Conservation (phyloP, 345 rosid species). For the Laguncularia racemosa region DNA sequence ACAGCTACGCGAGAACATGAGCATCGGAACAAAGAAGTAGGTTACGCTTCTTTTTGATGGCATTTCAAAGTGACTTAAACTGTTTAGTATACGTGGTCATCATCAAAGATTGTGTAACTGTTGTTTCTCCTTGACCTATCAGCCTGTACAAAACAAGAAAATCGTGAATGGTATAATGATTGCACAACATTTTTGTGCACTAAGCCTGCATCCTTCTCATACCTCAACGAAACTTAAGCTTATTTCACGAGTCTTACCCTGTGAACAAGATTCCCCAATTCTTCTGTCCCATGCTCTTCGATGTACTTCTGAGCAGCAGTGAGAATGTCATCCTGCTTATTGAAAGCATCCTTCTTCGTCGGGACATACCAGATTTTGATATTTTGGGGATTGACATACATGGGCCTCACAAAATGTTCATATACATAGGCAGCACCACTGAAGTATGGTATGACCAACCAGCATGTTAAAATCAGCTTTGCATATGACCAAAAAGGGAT, state of each 20-base stretch:
- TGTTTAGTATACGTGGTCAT: constrained; percentile 20
- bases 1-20: background rate
- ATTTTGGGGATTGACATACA: constrained; percentile 62
- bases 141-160: constrained; percentile 32
- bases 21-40: background rate
- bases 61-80: background rate
- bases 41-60: background rate
- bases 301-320: constrained; percentile 89
- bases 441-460: constrained; percentile 94
- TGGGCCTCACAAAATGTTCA: constrained; percentile 74
- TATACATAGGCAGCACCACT: constrained; percentile 94
- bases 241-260: constrained; percentile 27
- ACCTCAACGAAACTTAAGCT: background rate
- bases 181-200: background rate
- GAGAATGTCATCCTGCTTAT: constrained; percentile 64
- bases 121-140: constrained; percentile 44
- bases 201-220: background rate
- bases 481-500: constrained; percentile 78
- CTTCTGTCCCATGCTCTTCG: constrained; percentile 79
- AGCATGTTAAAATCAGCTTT: constrained; percentile 81
- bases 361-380: constrained; percentile 95
- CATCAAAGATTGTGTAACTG: constrained; percentile 16
- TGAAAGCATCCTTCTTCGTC: constrained; percentile 55
- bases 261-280: constrained; percentile 73
- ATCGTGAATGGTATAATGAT: background rate